Conservation (phyloP, 2,329 filamentous ascomycete species). For the Aspergillus proliferans region DNA sequence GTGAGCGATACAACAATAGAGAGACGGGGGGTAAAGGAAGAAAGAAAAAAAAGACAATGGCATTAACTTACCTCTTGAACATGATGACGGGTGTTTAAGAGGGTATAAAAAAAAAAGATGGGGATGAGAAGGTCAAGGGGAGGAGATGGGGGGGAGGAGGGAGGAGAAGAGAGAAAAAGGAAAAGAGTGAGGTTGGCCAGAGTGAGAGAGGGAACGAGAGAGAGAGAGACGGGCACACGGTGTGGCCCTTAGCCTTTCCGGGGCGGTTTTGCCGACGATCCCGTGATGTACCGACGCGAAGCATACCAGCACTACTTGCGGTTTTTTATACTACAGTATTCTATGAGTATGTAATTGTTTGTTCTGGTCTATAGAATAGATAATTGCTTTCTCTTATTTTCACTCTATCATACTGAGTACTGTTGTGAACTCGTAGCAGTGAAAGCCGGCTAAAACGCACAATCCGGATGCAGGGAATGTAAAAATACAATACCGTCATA, state of each 20-base stretch:
- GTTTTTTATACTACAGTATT: background rate
- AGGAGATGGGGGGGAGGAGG: slow-evolving; percentile 28
- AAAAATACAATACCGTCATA: no score
- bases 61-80: slow-evolving; percentile 54
- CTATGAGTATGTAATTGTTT: background rate
- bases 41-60: slow-evolving; percentile 15
- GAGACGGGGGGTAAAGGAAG: slow-evolving; percentile 6
- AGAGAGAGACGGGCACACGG: slow-evolving; percentile 24
- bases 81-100: slow-evolving; percentile 48
- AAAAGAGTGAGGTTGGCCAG: slow-evolving; percentile 26
- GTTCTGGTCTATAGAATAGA: background rate
- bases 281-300: slow-evolving; percentile 34
- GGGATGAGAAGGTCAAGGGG: slow-evolving; percentile 29
- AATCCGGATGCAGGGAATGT: no score
- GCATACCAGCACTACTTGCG: background rate
- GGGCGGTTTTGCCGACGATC: slow-evolving; percentile 40
- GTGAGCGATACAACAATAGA: slow-evolving; percentile 15
- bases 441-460: no score
- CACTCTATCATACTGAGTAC: no score
- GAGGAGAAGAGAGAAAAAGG: slow-evolving; percentile 24
- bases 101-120: slow-evolving; percentile 25
- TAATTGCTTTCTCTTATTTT: no score
- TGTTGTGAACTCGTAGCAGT: no score
- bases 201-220: slow-evolving; percentile 23
- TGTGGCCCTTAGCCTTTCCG: slow-evolving; percentile 34